Evolutionary conservation across 495 filamentous ascomycete species (phyloP).

Genomic region (Lasiosphaeria hispida): DNA sequence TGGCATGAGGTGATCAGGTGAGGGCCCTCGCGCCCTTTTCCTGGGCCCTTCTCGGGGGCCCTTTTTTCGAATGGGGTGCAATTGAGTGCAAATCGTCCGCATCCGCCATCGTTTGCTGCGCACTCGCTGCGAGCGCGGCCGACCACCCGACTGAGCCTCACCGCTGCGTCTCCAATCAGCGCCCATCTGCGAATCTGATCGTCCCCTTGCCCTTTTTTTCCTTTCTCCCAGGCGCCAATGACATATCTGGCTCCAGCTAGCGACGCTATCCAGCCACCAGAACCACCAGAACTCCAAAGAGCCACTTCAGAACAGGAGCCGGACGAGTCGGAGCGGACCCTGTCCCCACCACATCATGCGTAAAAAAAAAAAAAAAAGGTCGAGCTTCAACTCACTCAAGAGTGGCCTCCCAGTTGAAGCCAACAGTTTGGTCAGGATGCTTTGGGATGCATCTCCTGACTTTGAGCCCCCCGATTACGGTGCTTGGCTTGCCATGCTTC

Average conservation of each 20-base stretch:
- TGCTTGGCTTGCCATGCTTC: conserved; percentile 9
- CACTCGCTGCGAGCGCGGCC: neutral
- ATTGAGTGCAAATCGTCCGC: too few species aligned
- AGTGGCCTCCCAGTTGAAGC: conserved; percentile 11
- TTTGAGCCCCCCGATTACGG: neutral
- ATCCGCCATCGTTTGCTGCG: too few species aligned
- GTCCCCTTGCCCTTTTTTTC: neutral
- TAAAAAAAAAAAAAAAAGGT: too few species aligned
- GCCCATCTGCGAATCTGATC: conserved; percentile 1
- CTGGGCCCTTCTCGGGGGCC: neutral
- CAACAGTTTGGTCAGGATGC: too few species aligned
- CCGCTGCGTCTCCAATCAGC: conserved; percentile 6
- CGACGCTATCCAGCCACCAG: too few species aligned
- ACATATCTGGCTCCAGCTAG: neutral
- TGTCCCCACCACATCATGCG: too few species aligned
- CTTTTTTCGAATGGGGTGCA: too few species aligned
- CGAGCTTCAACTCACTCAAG: neutral
- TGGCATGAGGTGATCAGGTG: conserved; percentile 11
- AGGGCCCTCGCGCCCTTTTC: neutral
- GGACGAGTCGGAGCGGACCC: too few species aligned
- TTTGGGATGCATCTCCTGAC: too few species aligned
- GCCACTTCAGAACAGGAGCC: neutral
- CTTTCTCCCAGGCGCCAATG: neutral
- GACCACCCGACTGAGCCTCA: conserved; percentile 9
- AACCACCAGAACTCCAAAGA: neutral